These are phyloP conservation scores for Dimargaris xerosporica DNA, from an alignment of 192 early-diverging fungal species.

Conservation along the genomic window DNA sequence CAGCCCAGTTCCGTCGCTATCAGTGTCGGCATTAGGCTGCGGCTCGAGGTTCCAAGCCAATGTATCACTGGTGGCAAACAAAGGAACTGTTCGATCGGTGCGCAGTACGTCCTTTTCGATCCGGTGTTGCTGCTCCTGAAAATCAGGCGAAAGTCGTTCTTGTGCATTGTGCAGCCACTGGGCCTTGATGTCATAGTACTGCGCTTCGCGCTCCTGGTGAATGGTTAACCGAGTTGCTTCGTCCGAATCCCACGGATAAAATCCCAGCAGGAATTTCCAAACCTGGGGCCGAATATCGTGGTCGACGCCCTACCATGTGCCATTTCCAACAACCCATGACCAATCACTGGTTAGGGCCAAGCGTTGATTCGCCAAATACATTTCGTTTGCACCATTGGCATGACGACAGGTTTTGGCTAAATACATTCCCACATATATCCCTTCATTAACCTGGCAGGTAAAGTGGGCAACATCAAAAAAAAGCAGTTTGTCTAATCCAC, in stretches of 20 bases:
- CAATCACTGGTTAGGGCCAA: too few species aligned
- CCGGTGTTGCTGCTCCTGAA: slow-evolving; percentile 56
- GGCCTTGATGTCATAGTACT: slow-evolving; percentile 46
- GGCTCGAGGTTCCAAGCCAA: slow-evolving; percentile 25
- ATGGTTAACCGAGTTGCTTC: slow-evolving; percentile 50
- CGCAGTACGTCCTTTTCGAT: slow-evolving; percentile 95
- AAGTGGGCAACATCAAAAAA: too few species aligned
- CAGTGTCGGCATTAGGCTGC: background rate
- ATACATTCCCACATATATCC: too few species aligned
- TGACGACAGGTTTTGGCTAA: too few species aligned
- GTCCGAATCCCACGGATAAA: slow-evolving; percentile 74
- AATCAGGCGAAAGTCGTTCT: slow-evolving; percentile 35
- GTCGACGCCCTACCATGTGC: too few species aligned
- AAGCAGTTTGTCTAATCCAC: too few species aligned
- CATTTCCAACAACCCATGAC: too few species aligned
- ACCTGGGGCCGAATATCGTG: slow-evolving; percentile 63
- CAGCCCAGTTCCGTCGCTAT: slow-evolving; percentile 15
- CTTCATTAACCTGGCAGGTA: too few species aligned
- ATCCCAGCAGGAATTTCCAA: slow-evolving; percentile 76
- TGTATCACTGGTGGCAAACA: slow-evolving; percentile 60
- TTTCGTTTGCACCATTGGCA: too few species aligned
- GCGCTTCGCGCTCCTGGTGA: slow-evolving; percentile 33
- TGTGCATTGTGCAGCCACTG: slow-evolving; percentile 45
- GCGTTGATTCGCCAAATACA: too few species aligned
- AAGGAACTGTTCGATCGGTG: slow-evolving; percentile 75